Evolutionary conservation across 495 filamentous ascomycete species (phyloP).

Genomic region (Pseudomonodictys pantanalensis): DNA sequence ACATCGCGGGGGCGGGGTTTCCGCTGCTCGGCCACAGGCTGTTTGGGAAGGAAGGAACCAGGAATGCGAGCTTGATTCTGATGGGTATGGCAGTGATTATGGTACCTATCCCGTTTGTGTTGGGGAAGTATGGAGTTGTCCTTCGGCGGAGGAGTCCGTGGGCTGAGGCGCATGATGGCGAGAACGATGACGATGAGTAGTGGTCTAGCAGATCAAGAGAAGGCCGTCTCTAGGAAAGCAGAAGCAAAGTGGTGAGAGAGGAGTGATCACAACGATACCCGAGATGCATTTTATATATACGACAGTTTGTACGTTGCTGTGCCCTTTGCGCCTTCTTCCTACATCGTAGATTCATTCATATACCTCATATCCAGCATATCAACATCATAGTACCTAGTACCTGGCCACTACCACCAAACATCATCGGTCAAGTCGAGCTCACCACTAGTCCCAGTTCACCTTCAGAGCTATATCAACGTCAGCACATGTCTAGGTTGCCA

Average conservation of each 20-base stretch:
- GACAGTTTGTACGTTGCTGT: too few species aligned
- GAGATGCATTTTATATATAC: too few species aligned
- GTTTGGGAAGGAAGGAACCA: slow-evolving; percentile 55
- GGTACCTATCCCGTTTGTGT: slow-evolving; percentile 1
- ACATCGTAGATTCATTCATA: too few species aligned
- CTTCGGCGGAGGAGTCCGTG: slow-evolving; percentile 3
- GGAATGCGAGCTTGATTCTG: slow-evolving; percentile 50
- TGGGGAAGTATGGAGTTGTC: background rate
- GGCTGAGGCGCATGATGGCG: background rate
- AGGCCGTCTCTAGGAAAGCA: too few species aligned
- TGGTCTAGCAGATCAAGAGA: background rate
- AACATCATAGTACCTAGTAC: too few species aligned
- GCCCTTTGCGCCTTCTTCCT: too few species aligned
- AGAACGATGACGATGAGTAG: background rate
- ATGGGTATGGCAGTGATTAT: background rate
- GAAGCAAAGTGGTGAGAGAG: too few species aligned
- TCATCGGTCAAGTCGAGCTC: background rate
- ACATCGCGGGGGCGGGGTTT: slow-evolving; percentile 45
- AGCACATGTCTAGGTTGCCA: background rate
- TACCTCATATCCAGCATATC: too few species aligned
- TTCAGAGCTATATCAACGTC: background rate
- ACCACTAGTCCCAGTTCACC: slow-evolving; percentile 2
- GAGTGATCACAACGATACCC: too few species aligned
- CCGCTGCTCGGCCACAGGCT: slow-evolving; percentile 35
- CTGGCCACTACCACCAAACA: too few species aligned